phyloP scores from a whole-genome alignment of 805 yeast genomes.

The Schizosaccharomyces cryophilus region DNA sequence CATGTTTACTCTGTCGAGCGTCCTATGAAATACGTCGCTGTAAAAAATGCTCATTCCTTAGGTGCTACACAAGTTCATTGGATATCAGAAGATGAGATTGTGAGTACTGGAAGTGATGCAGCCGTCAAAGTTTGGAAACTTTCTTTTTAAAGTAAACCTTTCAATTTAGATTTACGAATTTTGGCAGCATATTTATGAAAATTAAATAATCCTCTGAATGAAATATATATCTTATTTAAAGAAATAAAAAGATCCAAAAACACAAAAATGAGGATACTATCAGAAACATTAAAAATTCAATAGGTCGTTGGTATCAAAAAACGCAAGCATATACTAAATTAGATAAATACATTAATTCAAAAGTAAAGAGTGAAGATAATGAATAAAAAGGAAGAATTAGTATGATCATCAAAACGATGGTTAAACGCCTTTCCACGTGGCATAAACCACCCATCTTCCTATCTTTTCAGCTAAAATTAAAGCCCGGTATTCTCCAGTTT shows the following conservation, averaged over 20 bases:
- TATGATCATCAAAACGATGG: no score
- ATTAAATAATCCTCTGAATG: neutral
- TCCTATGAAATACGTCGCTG: constrained; percentile 56
- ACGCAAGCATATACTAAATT: no score
- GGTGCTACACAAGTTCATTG: constrained; percentile 62
- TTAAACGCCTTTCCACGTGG: neutral
- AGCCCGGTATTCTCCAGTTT: constrained; percentile 63
- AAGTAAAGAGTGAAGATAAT: no score
- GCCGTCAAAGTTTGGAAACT: constrained; percentile 48
- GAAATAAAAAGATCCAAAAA: neutral
- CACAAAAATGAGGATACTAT: no score
- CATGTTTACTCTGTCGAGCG: constrained; percentile 43
- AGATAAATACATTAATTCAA: no score
- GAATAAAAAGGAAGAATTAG: no score
- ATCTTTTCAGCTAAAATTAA: constrained; percentile 40
- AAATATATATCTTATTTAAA: neutral
- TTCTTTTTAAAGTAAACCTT: neutral
- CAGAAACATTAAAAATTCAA: no score
- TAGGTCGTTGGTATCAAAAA: no score
- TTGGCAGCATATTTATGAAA: neutral
- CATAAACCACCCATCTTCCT: constrained; percentile 38
- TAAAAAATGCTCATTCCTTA: constrained; percentile 61
- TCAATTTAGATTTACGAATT: neutral
- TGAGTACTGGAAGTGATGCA: constrained; percentile 63
- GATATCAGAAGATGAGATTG: constrained; percentile 26